Conservation (phyloP, 495 filamentous ascomycete species). For the Hypoxylon trugodes region DNA sequence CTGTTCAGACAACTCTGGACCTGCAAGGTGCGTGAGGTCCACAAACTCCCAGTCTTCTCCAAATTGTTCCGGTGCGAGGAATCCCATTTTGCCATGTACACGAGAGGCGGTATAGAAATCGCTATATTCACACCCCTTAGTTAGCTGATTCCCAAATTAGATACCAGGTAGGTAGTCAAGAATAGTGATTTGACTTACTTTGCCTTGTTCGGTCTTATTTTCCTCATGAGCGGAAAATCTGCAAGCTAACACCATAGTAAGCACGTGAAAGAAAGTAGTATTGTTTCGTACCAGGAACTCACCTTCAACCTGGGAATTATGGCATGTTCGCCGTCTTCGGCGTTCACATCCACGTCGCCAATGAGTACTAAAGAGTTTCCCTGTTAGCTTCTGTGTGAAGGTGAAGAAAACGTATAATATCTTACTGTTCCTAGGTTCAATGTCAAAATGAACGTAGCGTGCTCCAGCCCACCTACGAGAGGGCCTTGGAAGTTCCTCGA, state of each 20-base stretch:
- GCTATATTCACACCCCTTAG: neutral
- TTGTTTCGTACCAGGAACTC: neutral
- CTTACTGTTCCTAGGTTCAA: constrained; percentile 32
- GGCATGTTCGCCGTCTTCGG: constrained; percentile 15
- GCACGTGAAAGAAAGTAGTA: neutral
- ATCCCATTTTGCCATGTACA: constrained; percentile 4
- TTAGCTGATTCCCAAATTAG: neutral
- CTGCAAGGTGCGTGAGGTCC: neutral
- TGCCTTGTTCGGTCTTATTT: constrained; percentile 24
- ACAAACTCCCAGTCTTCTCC: constrained; percentile 30
- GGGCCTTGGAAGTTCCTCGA: constrained; percentile 17
- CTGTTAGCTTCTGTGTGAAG: neutral
- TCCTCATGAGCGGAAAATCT: constrained; percentile 15
- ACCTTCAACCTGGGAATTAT: constrained; percentile 33
- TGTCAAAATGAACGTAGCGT: constrained; percentile 35
- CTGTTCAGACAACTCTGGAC: constrained; percentile 20
- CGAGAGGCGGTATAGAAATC: constrained; percentile 11
- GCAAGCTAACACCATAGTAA: constrained; percentile 22
- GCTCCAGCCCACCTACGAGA: constrained; percentile 23
- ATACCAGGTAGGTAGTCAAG: too few species aligned
- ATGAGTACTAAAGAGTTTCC: constrained; percentile 21
- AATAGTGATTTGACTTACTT: constrained; percentile 4
- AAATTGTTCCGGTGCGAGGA: constrained; percentile 37
- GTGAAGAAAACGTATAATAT: neutral
- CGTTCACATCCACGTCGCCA: constrained; percentile 4